phyloP scores from a whole-genome alignment of 2,329 filamentous ascomycete species.

The Microdochium paspali region DNA sequence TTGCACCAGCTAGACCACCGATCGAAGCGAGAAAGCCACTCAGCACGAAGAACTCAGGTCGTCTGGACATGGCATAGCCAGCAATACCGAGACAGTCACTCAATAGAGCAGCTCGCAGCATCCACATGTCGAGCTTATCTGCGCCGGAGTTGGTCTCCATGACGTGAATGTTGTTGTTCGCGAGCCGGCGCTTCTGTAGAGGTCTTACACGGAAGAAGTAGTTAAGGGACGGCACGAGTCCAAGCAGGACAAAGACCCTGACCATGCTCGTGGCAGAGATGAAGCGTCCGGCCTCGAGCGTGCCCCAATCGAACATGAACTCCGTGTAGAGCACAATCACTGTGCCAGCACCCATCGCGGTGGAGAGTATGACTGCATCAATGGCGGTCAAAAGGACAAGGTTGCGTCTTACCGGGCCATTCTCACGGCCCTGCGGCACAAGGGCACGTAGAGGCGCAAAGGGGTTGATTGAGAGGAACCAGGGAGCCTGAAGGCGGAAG shows the following conservation, averaged over 20 bases:
- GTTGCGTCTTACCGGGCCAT: constrained; percentile 61
- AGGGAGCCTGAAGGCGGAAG: constrained; percentile 9
- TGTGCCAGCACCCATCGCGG: constrained; percentile 72
- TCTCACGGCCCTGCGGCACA: constrained; percentile 59
- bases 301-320: constrained; percentile 73
- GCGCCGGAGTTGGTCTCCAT: constrained; percentile 55
- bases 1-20: constrained; percentile 79
- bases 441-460: constrained; percentile 71
- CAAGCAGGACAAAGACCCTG: constrained; percentile 67
- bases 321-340: constrained; percentile 79
- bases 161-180: constrained; percentile 22
- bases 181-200: constrained; percentile 29
- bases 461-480: constrained; percentile 48
- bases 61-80: constrained; percentile 62
- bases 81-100: constrained; percentile 69
- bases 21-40: constrained; percentile 66
- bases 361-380: constrained; percentile 74
- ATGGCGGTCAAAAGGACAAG: constrained; percentile 71
- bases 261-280: constrained; percentile 70
- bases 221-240: constrained; percentile 67
- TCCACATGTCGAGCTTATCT: constrained; percentile 65
- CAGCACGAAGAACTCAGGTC: constrained; percentile 54
- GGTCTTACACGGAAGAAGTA: constrained; percentile 58
- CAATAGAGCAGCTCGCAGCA: constrained; percentile 66
- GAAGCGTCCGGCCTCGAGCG: constrained; percentile 70